These are phyloP conservation scores for Syzygium grande DNA, from an alignment of 345 rosid genomes.

Conservation along the genomic window DNA sequence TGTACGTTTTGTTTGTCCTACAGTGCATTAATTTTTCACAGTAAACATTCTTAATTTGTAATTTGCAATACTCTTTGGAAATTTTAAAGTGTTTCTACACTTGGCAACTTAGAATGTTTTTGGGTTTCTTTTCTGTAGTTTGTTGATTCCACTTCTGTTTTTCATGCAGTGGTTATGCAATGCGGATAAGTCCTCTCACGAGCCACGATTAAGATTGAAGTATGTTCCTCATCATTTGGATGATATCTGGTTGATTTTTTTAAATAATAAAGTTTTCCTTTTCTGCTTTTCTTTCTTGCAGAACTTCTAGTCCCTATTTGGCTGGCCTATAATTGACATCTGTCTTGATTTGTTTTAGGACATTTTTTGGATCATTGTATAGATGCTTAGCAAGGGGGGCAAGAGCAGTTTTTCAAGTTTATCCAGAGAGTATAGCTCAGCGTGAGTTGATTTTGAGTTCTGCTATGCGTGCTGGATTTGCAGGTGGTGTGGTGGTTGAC, in stretches of 20 bases:
- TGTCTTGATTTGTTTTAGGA: conserved; percentile 29
- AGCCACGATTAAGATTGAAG: conserved; percentile 83
- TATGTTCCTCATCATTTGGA: conserved; percentile 22
- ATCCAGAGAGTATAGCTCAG: conserved; percentile 79
- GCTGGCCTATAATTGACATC: background rate
- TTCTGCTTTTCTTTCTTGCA: background rate
- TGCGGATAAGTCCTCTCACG: conserved; percentile 93
- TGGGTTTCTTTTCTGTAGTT: background rate
- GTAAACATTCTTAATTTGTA: background rate
- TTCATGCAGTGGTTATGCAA: conserved; percentile 85
- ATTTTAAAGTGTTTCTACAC: background rate
- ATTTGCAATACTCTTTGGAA: background rate
- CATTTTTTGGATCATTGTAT: conserved; percentile 83
- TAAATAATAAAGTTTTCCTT: background rate
- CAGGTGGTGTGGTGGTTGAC: conserved; percentile 90
- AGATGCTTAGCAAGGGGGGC: conserved; percentile 83
- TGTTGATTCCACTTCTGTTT: background rate
- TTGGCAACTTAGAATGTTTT: no score
- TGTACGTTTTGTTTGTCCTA: no score
- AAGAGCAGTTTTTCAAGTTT: conserved; percentile 84
- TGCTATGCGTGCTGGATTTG: conserved; percentile 89
- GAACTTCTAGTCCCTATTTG: background rate
- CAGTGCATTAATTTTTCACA: background rate
- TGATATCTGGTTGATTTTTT: background rate
- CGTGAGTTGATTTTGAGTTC: conserved; percentile 71